A percentile compares a stretch with the other conserved stretches of the same genome.
These are phyloP conservation scores for Plectosphaerella plurivora DNA, from an alignment of 2,329 filamentous ascomycete genomes.

Conservation along the genomic window DNA sequence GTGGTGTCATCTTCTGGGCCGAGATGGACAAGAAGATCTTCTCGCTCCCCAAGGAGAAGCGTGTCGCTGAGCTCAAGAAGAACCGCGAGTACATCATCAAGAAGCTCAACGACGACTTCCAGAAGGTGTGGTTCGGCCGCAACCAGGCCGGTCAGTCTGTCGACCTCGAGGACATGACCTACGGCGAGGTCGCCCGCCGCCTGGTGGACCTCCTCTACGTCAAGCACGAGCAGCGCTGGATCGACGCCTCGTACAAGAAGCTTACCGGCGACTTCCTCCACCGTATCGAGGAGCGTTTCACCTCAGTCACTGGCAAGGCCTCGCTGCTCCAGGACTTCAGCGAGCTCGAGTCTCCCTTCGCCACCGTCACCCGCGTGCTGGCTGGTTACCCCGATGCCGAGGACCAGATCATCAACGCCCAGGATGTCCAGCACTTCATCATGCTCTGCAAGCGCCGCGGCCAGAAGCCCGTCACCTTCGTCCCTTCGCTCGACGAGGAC, in stretches of 20 bases:
- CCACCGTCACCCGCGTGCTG: conserved; percentile 73
- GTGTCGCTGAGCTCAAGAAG: conserved; percentile 81
- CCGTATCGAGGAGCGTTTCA: conserved; percentile 95
- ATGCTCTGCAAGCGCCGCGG: conserved; percentile 84
- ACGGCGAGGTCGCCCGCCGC: conserved; percentile 78
- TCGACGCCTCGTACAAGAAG: conserved; percentile 75
- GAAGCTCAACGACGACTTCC: conserved; percentile 93
- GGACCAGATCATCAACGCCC: conserved; percentile 90
- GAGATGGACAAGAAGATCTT: conserved; percentile 99
- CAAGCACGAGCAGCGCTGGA: conserved; percentile 87
- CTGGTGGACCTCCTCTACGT: conserved; percentile 90
- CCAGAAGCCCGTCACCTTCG: conserved; percentile 96
- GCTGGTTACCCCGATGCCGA: conserved; percentile 81
- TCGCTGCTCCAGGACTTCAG: conserved; percentile 87
- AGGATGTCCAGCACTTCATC: conserved; percentile 96
- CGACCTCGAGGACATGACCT: conserved; percentile 94
- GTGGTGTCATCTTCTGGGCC: conserved; percentile 93
- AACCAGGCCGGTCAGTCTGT: conserved; percentile 77
- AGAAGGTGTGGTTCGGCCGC: conserved; percentile 93
- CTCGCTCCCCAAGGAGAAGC: conserved; percentile 90
- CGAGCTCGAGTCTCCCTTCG: conserved; percentile 79
- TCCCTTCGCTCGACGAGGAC: conserved; percentile 90
- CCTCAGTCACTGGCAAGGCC: conserved; percentile 61
- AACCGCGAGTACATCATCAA: conserved; percentile 88
- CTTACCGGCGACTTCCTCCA: conserved; percentile 95